Evolutionary conservation across 306 rosid genomes (phyloP), one percentile per base, ranked within the genome.

Genomic region (Crotalaria pallida): DNA sequence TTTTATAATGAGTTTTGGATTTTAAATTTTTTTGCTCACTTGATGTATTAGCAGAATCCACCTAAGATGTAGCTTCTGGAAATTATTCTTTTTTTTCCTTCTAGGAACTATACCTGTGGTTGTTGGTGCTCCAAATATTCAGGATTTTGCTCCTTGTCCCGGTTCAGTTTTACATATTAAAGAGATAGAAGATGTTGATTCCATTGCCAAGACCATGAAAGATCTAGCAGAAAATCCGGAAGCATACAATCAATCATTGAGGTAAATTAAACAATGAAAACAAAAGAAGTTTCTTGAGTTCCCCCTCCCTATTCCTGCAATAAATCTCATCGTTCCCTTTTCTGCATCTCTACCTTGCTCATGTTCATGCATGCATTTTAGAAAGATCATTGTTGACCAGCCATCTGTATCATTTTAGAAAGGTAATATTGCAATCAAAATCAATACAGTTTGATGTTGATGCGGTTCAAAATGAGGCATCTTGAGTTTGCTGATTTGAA

Each of bases 121-220:
- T 62, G 80, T 94, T 72, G 99, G 99, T 48, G 86, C 99, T 79
- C 96, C 99, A 58, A 94, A 94, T 71, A 91, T 91, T 84, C 84
- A 83, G 81, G 99, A 94, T 19, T 94, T 83, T 60, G 87, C 96
- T 58, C 99, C 99, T 72, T 78, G 80, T 65, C 83, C 83, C 38
- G 81, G 86, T 80, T 86, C 99, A 21, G 0, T 94, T 72, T 84
- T 94, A 82, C 89, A 84, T 80, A 94, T 94, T 50, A 87, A 69
- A 80, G 86, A 89, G 69, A 34, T 88, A 45, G 59, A 73, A 19
- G 97, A 94, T 80, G 92, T 44, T 29, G 86, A 84, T 71, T 75
- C 91, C 0, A 84, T 91, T 61, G 92, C 97, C 19, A 84, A 83
- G 81, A 74, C 82, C 57, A 94, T 94, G 96, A 88, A 52, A 79